A percentile compares a stretch with the other conserved stretches of the same genome.
Evolutionary conservation across 2,329 filamentous ascomycete species (phyloP).

Genomic region (Phaeoacremonium minimum): DNA sequence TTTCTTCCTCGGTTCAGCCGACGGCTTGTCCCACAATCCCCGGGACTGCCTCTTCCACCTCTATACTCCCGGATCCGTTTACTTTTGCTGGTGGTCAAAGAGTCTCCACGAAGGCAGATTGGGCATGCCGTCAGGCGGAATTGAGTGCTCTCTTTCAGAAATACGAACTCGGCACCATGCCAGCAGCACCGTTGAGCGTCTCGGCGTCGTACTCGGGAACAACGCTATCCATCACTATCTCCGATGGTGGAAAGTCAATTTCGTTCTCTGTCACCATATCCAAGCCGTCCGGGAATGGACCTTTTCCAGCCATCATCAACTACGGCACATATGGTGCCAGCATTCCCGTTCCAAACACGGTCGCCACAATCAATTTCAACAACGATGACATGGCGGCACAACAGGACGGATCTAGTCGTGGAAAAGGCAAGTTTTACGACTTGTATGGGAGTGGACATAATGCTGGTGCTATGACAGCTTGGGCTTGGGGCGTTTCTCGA

Average conservation of each 20-base stretch:
- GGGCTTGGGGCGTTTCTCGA: slow-evolving; percentile 45
- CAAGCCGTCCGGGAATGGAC: too few species aligned
- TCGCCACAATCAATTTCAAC: slow-evolving; percentile 43
- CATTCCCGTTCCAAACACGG: slow-evolving; percentile 38
- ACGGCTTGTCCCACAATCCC: neutral
- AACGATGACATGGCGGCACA: slow-evolving; percentile 45
- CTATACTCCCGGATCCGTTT: slow-evolving; percentile 37
- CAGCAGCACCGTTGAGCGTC: too few species aligned
- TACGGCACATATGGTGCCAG: slow-evolving; percentile 36
- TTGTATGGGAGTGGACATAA: slow-evolving; percentile 39
- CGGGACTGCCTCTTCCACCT: neutral
- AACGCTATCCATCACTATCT: too few species aligned
- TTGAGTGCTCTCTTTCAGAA: slow-evolving; percentile 37
- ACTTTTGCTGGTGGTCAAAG: slow-evolving; percentile 33
- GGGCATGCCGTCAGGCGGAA: slow-evolving; percentile 38
- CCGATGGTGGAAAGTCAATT: too few species aligned
- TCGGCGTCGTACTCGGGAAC: too few species aligned
- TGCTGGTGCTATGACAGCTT: slow-evolving; percentile 42
- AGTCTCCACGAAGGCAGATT: slow-evolving; percentile 34
- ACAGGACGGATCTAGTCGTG: slow-evolving; percentile 43
- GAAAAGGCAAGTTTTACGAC: slow-evolving; percentile 43
- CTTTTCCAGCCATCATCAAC: slow-evolving; percentile 46
- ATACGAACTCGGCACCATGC: too few species aligned
- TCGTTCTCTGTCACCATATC: too few species aligned
- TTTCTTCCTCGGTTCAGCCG: neutral